Conservation (phyloP, 345 rosid species). For the Salix suchowensis region DNA sequence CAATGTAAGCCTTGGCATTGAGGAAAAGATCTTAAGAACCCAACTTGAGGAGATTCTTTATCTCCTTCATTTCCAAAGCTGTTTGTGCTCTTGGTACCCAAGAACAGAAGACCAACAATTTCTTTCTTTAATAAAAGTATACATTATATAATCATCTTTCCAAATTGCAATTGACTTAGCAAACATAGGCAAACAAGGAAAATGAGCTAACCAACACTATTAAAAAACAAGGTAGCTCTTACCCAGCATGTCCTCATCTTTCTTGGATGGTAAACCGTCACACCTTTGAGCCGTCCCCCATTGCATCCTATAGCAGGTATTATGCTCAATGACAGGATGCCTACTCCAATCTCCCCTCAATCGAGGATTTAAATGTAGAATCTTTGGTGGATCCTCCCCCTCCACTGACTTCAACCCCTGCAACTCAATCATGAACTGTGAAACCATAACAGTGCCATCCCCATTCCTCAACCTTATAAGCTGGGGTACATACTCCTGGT, state of each 20-base stretch:
- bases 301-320: slow-evolving; percentile 98
- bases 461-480: slow-evolving; percentile 44
- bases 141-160: background rate
- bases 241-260: slow-evolving; percentile 78
- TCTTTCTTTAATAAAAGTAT: background rate
- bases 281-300: slow-evolving; percentile 98
- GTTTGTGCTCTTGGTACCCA: background rate
- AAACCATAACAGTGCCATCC: slow-evolving; percentile 66
- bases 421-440: slow-evolving; percentile 92
- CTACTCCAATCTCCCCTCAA: slow-evolving; percentile 92
- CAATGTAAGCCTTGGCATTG: no score
- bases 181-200: background rate
- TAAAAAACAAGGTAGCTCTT: slow-evolving; percentile 19
- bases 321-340: slow-evolving; percentile 85
- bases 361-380: slow-evolving; percentile 92
- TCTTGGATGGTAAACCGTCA: slow-evolving; percentile 77
- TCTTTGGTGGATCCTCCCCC: slow-evolving; percentile 95
- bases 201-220: background rate
- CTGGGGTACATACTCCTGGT: slow-evolving; percentile 79
- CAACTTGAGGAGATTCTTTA: background rate
- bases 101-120: background rate
- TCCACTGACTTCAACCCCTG: slow-evolving; percentile 88
- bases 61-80: background rate
- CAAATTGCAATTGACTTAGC: background rate
- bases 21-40: background rate